Evolutionary conservation across 805 yeast genomes (phyloP), one percentile per base, ranked within the genome.

Genomic region (Metschnikowia lochheadii): DNA sequence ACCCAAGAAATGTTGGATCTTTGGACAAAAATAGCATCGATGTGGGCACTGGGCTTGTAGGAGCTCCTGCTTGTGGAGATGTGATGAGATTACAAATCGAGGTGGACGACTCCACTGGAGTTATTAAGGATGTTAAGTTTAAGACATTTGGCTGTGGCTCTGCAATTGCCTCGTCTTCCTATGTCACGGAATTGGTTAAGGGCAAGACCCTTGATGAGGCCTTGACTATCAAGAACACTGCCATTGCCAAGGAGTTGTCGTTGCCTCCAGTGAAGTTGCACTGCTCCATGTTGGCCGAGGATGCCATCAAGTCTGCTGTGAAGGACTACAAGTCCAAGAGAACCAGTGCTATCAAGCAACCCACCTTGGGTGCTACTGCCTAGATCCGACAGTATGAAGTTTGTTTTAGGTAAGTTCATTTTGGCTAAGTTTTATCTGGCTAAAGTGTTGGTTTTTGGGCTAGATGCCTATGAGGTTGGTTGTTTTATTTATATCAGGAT

Each of bases 61-160:
- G 99, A 50, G 98, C 99, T 0, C 98, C 99, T 49, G 99, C 99
- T 0, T 94, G 99, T 74, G 99, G 99, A 49, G 99, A 94, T 75
- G 99, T 94, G 41, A 94, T 94, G 97, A 86, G 96, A 73, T 79
- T 94, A 57, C 98, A 94, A 69, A 94, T 94, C 63, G 83, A 91
- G 67, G 99, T 94, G 8, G 85, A 85, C 57, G 97, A 91, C 62
- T 84, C 79, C 50, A 83, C 96, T 21, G 99, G 99, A 1, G 78
- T 88, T 48, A 94, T 94, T 60, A 83, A 88, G 68, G 96, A 94
- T 67, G 99, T 92, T 55, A 92, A 90, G 70, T 94, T 94, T 74
- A 94, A 94, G 80, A 94, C 99, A 3, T 94, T 94, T 73, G 99
- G 99, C n/a, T 94, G 99, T 68, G 99, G 99, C 41, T 84, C 94